Evolutionary conservation across 2,329 filamentous ascomycete genomes (phyloP), one percentile per base, ranked within the genome.

Genomic region (Botrytis porri): DNA sequence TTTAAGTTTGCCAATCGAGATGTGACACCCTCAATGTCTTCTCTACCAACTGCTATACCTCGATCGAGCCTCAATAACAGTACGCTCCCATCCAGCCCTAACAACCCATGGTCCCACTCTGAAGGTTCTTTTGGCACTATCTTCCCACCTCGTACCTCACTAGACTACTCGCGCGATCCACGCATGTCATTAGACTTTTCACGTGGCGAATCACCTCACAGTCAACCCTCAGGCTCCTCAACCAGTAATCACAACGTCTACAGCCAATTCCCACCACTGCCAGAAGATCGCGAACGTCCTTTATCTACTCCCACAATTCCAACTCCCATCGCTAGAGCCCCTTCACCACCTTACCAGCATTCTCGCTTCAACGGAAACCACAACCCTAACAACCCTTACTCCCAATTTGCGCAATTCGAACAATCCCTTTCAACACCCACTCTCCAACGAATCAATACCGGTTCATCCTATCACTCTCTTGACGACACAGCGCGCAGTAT

Each of bases 1-100:
- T 59, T 67, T 16, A 48, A 61, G n/a, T 67, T 72, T 61, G 35
- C 48, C 29, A 57, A 57, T 18, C 62, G 70, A 32, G 62, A 67
- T 37, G 70, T 72, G 7, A 72, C 70, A 25, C 70, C 70, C 6
- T 72, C 70, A 37, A 66, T 72, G 70, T 72, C 70, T 37, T 72
- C 70, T 10, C 39, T 72, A 25, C 70, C 70, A 22, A 72, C 70
- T 9, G 70, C 70, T 20, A 66, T 72, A n/a, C 70, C 70, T 66
- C 41, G 70, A 45, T 72, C 70, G n/a, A 72, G 70, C 10, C 22
- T 72, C 62, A 72, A 72, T 35, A 66, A 39, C 22, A 72, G 61
- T 63, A 72, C 70, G 12, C 16, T 66, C 18, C n/a, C 51, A 57
- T 66, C 62, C 29, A 72, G 57, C 35, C 63, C 54, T n/a, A 43